phyloP scores from a whole-genome alignment of 495 filamentous ascomycete genomes.

The Tuber magnatum region DNA sequence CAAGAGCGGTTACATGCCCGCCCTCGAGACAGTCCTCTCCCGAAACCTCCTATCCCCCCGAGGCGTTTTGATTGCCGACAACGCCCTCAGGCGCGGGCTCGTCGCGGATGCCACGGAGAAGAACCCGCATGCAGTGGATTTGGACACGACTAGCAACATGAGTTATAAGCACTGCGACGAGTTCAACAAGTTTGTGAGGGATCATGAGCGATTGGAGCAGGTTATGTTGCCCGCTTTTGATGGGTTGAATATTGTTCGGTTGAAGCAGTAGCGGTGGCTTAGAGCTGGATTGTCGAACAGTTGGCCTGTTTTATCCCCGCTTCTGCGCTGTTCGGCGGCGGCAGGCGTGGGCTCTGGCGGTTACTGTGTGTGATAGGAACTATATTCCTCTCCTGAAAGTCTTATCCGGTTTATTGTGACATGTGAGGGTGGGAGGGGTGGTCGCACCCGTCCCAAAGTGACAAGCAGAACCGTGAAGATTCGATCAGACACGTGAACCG shows the following conservation, averaged over 20 bases:
- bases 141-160: conserved; percentile 2
- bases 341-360: background rate
- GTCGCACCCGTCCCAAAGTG: background rate
- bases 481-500: background rate
- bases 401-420: background rate
- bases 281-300: background rate
- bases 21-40: conserved; percentile 30
- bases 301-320: background rate
- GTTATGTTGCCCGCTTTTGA: conserved; percentile 42
- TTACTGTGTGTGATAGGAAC: background rate
- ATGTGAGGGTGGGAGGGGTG: background rate
- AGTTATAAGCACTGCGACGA: conserved; percentile 24
- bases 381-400: background rate
- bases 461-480: background rate
- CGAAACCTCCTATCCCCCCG: conserved; percentile 33
- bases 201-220: conserved; percentile 36
- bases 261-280: conserved; percentile 13
- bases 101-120: conserved; percentile 28
- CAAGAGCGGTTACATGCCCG: conserved; percentile 36
- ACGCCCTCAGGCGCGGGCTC: conserved; percentile 31
- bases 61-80: conserved; percentile 41
- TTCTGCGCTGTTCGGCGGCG: background rate
- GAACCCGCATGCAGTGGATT: conserved; percentile 18
- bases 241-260: conserved; percentile 41
- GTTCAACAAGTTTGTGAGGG: conserved; percentile 39